Evolutionary conservation across 257 asterid genomes (phyloP).

Genomic region (Rauvolfia tetraphylla): DNA sequence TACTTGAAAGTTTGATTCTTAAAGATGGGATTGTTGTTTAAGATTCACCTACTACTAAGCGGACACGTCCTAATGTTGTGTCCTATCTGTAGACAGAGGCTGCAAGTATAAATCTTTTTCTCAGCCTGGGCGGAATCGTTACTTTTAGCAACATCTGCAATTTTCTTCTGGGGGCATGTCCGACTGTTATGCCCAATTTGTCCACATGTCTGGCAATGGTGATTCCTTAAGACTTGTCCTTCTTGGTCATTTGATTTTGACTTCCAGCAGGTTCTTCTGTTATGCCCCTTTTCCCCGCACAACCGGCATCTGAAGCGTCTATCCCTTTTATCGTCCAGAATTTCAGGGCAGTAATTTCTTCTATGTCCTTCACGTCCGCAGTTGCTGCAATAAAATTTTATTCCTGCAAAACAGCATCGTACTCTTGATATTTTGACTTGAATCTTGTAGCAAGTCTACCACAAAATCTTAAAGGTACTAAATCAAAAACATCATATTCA

Average conservation of each 20-base stretch:
- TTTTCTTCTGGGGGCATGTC: constrained; percentile 55
- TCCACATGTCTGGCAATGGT: constrained; percentile 62
- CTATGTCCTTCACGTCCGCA: constrained; percentile 91
- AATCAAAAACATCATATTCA: not conserved
- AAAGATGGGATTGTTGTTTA: not conserved
- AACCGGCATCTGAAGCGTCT: constrained; percentile 57
- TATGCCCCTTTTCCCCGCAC: constrained; percentile 89
- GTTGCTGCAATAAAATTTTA: constrained; percentile 62
- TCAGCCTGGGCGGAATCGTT: constrained; percentile 14
- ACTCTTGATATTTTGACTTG: not conserved
- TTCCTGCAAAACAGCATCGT: constrained; percentile 37
- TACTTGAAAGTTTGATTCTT: not conserved
- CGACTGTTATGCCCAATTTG: constrained; percentile 64
- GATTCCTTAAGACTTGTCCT: constrained; percentile 32
- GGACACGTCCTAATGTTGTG: constrained; percentile 64
- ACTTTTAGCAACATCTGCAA: constrained; percentile 19
- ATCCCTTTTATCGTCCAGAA: constrained; percentile 27
- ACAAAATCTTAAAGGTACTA: not conserved
- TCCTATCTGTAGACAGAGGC: constrained; percentile 46
- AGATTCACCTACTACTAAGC: constrained; percentile 20
- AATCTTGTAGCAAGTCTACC: not conserved
- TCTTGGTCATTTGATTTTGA: constrained; percentile 33
- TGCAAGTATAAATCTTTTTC: constrained; percentile 38
- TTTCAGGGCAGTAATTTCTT: constrained; percentile 72
- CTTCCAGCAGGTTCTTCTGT: constrained; percentile 72